A percentile compares a stretch with the other conserved stretches of the same genome.
phyloP scores from a whole-genome alignment of 805 yeast genomes.

The Nakazawaea molendinolei region DNA sequence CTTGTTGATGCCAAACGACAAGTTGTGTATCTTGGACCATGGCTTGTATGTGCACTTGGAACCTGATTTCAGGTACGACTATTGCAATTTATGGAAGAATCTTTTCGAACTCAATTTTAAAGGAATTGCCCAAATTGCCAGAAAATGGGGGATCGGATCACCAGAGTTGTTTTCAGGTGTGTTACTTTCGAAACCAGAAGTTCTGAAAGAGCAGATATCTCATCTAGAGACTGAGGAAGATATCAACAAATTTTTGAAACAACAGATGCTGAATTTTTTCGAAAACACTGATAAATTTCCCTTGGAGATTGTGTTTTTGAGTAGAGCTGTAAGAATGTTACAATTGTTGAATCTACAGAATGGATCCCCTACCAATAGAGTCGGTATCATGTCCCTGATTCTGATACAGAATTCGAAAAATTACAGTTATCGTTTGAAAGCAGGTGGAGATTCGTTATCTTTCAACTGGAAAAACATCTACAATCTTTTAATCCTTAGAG shows the following conservation, averaged over 20 bases:
- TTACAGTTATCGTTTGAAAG: constrained; percentile 11
- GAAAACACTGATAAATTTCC: constrained; percentile 64
- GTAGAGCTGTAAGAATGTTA: constrained; percentile 68
- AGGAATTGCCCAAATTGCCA: constrained; percentile 42
- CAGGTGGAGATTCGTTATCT: constrained; percentile 6
- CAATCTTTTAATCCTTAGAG: constrained; percentile 18
- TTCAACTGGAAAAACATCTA: constrained; percentile 10
- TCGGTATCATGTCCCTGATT: constrained; percentile 53
- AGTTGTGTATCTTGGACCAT: constrained; percentile 67
- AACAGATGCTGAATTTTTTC: constrained; percentile 48
- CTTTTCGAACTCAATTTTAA: constrained; percentile 45
- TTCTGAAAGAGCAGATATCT: constrained; percentile 20
- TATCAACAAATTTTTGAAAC: constrained; percentile 34
- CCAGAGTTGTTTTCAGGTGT: constrained; percentile 56
- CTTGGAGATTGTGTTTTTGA: constrained; percentile 53
- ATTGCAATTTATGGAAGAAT: constrained; percentile 57
- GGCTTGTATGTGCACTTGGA: constrained; percentile 59
- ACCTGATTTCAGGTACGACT: constrained; percentile 45
- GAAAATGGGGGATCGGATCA: constrained; percentile 64
- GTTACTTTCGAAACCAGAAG: constrained; percentile 42
- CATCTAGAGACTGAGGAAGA: constrained; percentile 29
- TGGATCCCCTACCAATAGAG: constrained; percentile 71
- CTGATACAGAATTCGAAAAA: constrained; percentile 29
- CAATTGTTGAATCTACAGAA: constrained; percentile 60
- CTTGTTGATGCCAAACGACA: constrained; percentile 40